Evolutionary conservation across 2,329 filamentous ascomycete species (phyloP).

Genomic region (Neonectria neomacrospora): DNA sequence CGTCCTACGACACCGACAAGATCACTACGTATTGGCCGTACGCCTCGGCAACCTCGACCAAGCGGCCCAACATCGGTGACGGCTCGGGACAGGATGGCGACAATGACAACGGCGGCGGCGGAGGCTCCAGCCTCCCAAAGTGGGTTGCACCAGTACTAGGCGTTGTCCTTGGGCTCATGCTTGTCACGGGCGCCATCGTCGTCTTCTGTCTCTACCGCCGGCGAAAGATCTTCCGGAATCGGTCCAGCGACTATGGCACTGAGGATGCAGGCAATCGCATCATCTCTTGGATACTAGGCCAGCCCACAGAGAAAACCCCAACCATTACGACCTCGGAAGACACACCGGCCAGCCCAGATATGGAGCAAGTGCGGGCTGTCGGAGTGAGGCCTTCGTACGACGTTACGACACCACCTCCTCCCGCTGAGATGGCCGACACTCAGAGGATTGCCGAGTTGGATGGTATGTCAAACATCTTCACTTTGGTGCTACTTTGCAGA

Average conservation of each 20-base stretch:
- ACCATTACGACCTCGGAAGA: slow-evolving; percentile 59
- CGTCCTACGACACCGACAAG: slow-evolving; percentile 65
- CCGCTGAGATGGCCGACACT: slow-evolving; percentile 56
- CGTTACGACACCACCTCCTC: slow-evolving; percentile 29
- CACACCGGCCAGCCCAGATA: slow-evolving; percentile 52
- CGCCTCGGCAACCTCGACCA: slow-evolving; percentile 43
- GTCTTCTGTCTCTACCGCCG: slow-evolving; percentile 64
- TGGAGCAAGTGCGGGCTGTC: slow-evolving; percentile 47
- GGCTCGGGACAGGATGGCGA: slow-evolving; percentile 33
- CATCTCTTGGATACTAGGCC: slow-evolving; percentile 63
- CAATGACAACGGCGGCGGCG: slow-evolving; percentile 39
- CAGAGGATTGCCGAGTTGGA: slow-evolving; percentile 57
- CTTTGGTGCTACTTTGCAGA: neutral
- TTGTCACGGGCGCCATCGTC: slow-evolving; percentile 63
- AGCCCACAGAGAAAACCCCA: slow-evolving; percentile 55
- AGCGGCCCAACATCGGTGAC: slow-evolving; percentile 31
- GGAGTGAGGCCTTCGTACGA: slow-evolving; percentile 20
- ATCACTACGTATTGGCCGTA: slow-evolving; percentile 73
- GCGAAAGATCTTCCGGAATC: slow-evolving; percentile 55
- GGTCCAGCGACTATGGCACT: slow-evolving; percentile 52
- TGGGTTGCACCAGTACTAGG: slow-evolving; percentile 72
- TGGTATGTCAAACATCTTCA: slow-evolving; percentile 50
- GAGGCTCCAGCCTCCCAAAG: slow-evolving; percentile 57
- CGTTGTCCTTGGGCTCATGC: slow-evolving; percentile 68
- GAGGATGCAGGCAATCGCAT: slow-evolving; percentile 62